phyloP scores from a whole-genome alignment of 768 basidiomycete genomes.

The Mrakia gelida region DNA sequence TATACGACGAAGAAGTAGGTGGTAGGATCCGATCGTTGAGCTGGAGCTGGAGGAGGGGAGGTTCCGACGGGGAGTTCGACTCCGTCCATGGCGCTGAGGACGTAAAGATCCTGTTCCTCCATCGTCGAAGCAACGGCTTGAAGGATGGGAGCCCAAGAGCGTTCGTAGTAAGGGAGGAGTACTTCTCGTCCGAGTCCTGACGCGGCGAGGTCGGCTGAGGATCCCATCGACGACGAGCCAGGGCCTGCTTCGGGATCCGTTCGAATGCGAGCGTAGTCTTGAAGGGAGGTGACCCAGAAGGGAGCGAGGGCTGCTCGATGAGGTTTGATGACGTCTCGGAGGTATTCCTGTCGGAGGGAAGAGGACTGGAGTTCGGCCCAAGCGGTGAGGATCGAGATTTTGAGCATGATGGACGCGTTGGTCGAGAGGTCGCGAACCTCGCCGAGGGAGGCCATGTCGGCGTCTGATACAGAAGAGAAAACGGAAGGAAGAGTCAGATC shows the following conservation, averaged over 20 bases:
- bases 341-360: conserved; percentile 60
- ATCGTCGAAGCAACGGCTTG: conserved; percentile 79
- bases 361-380: conserved; percentile 92
- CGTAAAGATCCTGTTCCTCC: conserved; percentile 61
- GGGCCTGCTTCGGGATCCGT: conserved; percentile 67
- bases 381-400: conserved; percentile 85
- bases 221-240: conserved; percentile 55
- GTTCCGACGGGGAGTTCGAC: conserved; percentile 46
- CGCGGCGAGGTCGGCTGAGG: conserved; percentile 31
- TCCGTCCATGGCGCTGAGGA: conserved; percentile 79
- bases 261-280: conserved; percentile 87
- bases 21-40: conserved; percentile 58
- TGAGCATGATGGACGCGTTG: conserved; percentile 90
- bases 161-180: conserved; percentile 80
- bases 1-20: conserved; percentile 84
- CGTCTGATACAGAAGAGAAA: conserved; percentile 51
- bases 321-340: conserved; percentile 75
- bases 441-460: conserved; percentile 77
- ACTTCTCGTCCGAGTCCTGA: conserved; percentile 87
- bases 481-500: background rate
- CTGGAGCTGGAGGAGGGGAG: conserved; percentile 14
- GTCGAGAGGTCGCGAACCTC: conserved; percentile 81
- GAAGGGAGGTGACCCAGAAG: conserved; percentile 79
- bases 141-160: conserved; percentile 74
- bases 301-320: conserved; percentile 68